Percentiles rank a stretch among this genome's conserved stretches.
Conservation (phyloP, 116 monocot species). For the Iris pallida region DNA sequence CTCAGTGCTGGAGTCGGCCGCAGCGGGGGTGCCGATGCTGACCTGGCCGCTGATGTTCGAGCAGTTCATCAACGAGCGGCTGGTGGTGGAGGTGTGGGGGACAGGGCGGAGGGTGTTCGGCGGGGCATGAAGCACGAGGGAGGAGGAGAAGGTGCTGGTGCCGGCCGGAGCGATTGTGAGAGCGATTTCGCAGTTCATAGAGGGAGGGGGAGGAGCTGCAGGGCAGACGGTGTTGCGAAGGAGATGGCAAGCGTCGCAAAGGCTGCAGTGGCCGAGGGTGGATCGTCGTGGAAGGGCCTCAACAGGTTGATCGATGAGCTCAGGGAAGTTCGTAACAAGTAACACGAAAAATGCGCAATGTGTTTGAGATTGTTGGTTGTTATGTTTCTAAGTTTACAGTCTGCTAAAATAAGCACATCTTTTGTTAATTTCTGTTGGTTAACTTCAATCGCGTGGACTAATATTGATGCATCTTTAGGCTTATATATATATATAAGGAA, state of each 20-base stretch:
- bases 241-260: slow-evolving; percentile 6
- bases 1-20: no score
- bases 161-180: neutral
- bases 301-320: slow-evolving; percentile 11
- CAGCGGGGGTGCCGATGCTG: no score
- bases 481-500: no score
- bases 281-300: slow-evolving; percentile 16
- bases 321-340: neutral
- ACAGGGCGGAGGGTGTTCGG: slow-evolving; percentile 17
- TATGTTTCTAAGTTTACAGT: no score
- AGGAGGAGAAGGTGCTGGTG: slow-evolving; percentile 10
- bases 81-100: slow-evolving; percentile 17
- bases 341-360: no score
- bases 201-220: neutral
- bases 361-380: no score
- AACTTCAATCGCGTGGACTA: no score
- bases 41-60: no score
- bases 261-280: slow-evolving; percentile 12
- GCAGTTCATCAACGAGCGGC: no score
- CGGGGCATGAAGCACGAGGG: slow-evolving; percentile 8
- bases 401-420: no score
- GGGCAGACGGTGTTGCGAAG: neutral
- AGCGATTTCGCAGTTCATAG: slow-evolving; percentile 14
- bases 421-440: no score
- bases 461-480: no score